Conservation (phyloP, 1,139 yeast species). For the Pneumocystis jirovecii region DNA sequence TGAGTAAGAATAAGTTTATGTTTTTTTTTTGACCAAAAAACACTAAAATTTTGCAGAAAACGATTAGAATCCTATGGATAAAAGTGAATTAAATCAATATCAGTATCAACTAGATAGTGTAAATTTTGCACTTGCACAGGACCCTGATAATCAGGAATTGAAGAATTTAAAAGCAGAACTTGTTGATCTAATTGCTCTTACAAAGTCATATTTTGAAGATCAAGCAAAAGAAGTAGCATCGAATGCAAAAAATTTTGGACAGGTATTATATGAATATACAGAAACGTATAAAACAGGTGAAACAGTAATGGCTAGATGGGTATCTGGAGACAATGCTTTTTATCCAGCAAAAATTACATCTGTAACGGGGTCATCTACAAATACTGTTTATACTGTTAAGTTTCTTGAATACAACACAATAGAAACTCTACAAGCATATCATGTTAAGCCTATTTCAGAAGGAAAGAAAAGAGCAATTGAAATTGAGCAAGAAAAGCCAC, state of each 20-base stretch:
- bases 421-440: slow-evolving; percentile 19
- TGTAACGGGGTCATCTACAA: slow-evolving; percentile 20
- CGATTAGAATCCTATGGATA: not conserved
- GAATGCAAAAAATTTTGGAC: not conserved
- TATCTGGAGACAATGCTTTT: slow-evolving; percentile 21
- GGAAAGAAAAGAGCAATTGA: not conserved
- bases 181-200: slow-evolving; percentile 21
- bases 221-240: slow-evolving; percentile 1
- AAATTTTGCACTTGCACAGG: slow-evolving; percentile 20
- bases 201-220: slow-evolving; percentile 16
- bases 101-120: slow-evolving; percentile 23
- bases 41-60: not conserved
- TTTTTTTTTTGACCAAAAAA: not conserved
- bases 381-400: slow-evolving; percentile 21
- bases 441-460: slow-evolving; percentile 14
- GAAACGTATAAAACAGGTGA: slow-evolving; percentile 17
- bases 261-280: not conserved
- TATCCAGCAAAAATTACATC: slow-evolving; percentile 20
- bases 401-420: slow-evolving; percentile 17
- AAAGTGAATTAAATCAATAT: slow-evolving; percentile 24
- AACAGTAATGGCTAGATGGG: slow-evolving; percentile 19
- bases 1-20: too few species aligned
- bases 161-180: slow-evolving; percentile 23
- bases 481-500: slow-evolving; percentile 1
- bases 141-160: slow-evolving; percentile 23